A percentile compares a stretch with the other conserved stretches of the same genome.
phyloP scores from a whole-genome alignment of 2,329 filamentous ascomycete genomes.

The Talaromyces sp. region DNA sequence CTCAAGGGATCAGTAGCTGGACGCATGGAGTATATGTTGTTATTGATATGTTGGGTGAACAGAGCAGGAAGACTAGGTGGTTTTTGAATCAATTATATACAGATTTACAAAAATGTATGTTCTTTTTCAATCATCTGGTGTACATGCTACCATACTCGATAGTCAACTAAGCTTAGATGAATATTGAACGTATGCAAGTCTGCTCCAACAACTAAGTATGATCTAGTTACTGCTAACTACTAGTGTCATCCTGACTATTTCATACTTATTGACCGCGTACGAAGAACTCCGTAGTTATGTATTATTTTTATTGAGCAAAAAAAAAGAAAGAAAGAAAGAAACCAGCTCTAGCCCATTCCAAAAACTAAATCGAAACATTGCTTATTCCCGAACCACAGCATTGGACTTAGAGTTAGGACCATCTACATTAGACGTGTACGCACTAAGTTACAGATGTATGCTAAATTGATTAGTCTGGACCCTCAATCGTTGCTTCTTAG shows the following conservation, averaged over 20 bases:
- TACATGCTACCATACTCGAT: not conserved
- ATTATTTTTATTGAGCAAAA: not conserved
- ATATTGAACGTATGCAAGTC: not conserved
- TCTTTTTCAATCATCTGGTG: not conserved
- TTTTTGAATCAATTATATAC: not conserved
- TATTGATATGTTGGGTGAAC: not conserved
- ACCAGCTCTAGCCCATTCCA: not conserved
- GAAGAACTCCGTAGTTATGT: too few relatives aligned
- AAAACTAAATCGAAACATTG: not conserved
- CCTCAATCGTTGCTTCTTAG: not conserved
- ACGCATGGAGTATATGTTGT: not conserved
- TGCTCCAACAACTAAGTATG: not conserved
- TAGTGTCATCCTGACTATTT: too few relatives aligned
- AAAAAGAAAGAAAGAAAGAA: not conserved
- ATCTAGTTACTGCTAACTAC: not conserved
- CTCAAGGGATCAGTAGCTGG: not conserved
- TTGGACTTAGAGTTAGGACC: not conserved
- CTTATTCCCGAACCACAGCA: constrained; percentile 7
- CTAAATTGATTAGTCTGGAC: not conserved
- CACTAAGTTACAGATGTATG: not conserved
- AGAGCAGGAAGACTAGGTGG: not conserved
- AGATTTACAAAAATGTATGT: not conserved
- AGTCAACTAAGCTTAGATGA: not conserved
- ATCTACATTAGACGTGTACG: too few relatives aligned
- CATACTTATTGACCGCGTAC: too few relatives aligned